Percentiles rank a stretch among this genome's conserved stretches.
phyloP scores from a whole-genome alignment of 2,329 filamentous ascomycete species.

The Colletotrichum filicis region DNA sequence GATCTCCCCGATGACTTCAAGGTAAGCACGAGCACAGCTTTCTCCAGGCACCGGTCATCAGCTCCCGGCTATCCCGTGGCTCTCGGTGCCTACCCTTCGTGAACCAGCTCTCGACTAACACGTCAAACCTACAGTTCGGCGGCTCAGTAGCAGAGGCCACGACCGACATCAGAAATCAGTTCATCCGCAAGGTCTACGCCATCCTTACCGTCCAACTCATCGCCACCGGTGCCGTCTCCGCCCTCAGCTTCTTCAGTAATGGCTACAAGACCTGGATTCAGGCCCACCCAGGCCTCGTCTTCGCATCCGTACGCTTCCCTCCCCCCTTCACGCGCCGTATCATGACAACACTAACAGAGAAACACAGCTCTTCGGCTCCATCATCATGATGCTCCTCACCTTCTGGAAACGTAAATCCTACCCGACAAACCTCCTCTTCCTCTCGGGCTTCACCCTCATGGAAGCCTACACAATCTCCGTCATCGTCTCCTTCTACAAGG shows the following conservation, averaged over 20 bases:
- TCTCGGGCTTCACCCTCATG: slow-evolving; percentile 87
- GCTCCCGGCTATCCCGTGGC: not conserved
- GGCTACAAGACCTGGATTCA: slow-evolving; percentile 91
- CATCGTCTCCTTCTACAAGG: slow-evolving; percentile 90
- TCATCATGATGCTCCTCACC: slow-evolving; percentile 86
- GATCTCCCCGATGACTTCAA: slow-evolving; percentile 98
- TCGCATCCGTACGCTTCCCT: slow-evolving; percentile 72
- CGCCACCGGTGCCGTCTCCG: slow-evolving; percentile 82
- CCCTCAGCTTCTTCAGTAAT: slow-evolving; percentile 85
- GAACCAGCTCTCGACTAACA: slow-evolving; percentile 27
- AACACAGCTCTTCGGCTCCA: slow-evolving; percentile 76
- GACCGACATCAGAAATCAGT: slow-evolving; percentile 95
- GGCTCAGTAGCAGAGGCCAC: slow-evolving; percentile 94
- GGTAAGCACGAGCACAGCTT: slow-evolving; percentile 52
- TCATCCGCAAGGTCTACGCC: slow-evolving; percentile 96
- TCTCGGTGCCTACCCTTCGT: not conserved
- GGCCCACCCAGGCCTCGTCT: slow-evolving; percentile 83
- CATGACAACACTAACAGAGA: slow-evolving; percentile 36
- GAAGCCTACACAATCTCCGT: slow-evolving; percentile 96
- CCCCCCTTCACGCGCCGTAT: not conserved
- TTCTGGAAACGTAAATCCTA: slow-evolving; percentile 98
- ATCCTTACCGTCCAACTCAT: slow-evolving; percentile 97
- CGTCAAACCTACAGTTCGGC: slow-evolving; percentile 74
- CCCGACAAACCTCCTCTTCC: slow-evolving; percentile 93
- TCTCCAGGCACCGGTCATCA: not conserved